phyloP scores from a whole-genome alignment of 1,284 basidiomycete species.

The Stygiomarasmius scandens region DNA sequence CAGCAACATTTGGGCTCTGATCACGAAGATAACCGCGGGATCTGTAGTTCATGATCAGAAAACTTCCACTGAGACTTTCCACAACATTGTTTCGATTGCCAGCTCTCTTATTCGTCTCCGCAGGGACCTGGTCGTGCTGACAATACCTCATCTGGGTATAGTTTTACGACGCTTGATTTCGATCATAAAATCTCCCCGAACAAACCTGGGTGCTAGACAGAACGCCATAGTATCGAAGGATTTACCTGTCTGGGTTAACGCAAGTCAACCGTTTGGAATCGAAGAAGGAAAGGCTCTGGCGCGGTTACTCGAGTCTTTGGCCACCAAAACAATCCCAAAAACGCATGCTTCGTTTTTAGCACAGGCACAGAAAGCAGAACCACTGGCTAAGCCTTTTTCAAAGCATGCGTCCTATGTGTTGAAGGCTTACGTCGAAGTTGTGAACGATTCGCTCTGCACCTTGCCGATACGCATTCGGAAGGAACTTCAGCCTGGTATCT shows the following conservation, averaged over 20 bases:
- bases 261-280: slow-evolving; percentile 50
- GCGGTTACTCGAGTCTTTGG: slow-evolving; percentile 70
- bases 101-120: slow-evolving; percentile 72
- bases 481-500: slow-evolving; percentile 79
- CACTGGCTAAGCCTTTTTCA: slow-evolving; percentile 79
- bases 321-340: slow-evolving; percentile 65
- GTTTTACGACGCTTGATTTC: slow-evolving; percentile 61
- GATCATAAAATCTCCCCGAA: slow-evolving; percentile 59
- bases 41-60: slow-evolving; percentile 52
- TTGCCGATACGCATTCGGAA: slow-evolving; percentile 61
- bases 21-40: slow-evolving; percentile 54
- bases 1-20: slow-evolving; percentile 58
- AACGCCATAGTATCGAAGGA: slow-evolving; percentile 58
- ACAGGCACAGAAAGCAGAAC: slow-evolving; percentile 64
- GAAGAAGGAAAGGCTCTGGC: slow-evolving; percentile 66
- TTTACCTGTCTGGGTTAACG: slow-evolving; percentile 69
- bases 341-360: slow-evolving; percentile 34
- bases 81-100: slow-evolving; percentile 55
- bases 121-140: slow-evolving; percentile 68
- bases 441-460: slow-evolving; percentile 74
- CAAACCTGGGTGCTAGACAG: slow-evolving; percentile 70
- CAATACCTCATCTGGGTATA: slow-evolving; percentile 71
- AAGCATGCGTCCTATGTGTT: slow-evolving; percentile 84
- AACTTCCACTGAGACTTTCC: slow-evolving; percentile 54
- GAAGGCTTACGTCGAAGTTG: slow-evolving; percentile 74